Percentiles rank a stretch among this genome's conserved stretches.
phyloP scores from a whole-genome alignment of 257 asterid species.

The Solanum sejunctum region DNA sequence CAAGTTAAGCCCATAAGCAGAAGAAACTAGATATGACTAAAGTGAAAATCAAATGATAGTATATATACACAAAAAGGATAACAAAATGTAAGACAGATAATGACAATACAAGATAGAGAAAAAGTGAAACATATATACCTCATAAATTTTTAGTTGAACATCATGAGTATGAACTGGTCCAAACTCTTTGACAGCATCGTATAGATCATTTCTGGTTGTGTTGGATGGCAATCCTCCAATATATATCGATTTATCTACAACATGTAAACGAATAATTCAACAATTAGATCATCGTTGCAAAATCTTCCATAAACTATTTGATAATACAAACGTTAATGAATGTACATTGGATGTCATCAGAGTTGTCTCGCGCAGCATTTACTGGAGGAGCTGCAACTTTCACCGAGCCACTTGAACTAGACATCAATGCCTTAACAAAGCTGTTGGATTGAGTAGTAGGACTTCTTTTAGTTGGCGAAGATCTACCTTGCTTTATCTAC shows the following conservation, averaged over 20 bases:
- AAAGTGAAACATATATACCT: constrained; percentile 14
- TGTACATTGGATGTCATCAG: background rate
- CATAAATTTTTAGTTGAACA: constrained; percentile 30
- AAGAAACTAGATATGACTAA: too few species aligned
- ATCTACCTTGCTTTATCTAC: constrained; percentile 27
- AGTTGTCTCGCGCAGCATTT: background rate
- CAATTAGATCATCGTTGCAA: background rate
- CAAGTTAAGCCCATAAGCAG: too few species aligned
- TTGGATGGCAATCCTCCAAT: constrained; percentile 35
- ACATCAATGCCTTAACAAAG: background rate
- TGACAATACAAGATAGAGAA: background rate
- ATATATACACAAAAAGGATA: too few species aligned
- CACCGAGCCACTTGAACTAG: background rate
- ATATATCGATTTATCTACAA: constrained; percentile 29
- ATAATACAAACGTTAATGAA: constrained; percentile 2
- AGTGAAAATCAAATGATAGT: too few species aligned
- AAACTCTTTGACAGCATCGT: constrained; percentile 27
- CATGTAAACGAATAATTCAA: background rate
- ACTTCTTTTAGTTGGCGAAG: background rate
- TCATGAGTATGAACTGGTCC: constrained; percentile 31
- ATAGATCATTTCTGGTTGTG: constrained; percentile 26
- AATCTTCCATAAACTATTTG: background rate
- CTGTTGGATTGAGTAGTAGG: background rate
- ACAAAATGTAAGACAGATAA: too few species aligned
- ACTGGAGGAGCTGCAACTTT: background rate